phyloP scores from a whole-genome alignment of 306 rosid genomes.

The Myrica gale region DNA sequence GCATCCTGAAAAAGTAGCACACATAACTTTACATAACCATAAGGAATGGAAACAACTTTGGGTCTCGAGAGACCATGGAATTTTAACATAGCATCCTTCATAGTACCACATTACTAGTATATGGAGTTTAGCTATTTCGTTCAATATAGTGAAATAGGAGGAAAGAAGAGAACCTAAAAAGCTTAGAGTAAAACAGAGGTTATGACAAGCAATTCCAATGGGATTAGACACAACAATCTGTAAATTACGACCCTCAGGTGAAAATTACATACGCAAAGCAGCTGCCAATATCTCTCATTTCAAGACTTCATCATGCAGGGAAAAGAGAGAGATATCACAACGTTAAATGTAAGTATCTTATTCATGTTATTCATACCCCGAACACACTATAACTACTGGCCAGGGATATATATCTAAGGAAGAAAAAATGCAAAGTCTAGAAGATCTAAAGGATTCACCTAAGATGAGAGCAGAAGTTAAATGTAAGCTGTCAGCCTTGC shows the following conservation, averaged over 20 bases:
- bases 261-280: neutral
- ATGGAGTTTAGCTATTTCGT: neutral
- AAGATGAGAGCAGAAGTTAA: neutral
- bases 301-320: neutral
- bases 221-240: neutral
- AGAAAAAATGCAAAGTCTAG: neutral
- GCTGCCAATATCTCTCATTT: neutral
- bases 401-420: neutral
- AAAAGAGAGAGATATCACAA: neutral
- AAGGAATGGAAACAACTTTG: slow-evolving; percentile 4
- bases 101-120: neutral
- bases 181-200: neutral
- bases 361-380: neutral
- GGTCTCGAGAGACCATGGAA: neutral
- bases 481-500: neutral
- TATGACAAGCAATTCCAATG: neutral
- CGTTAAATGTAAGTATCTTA: neutral
- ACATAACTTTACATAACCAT: slow-evolving; percentile 14
- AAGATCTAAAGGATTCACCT: neutral
- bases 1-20: slow-evolving; percentile 73
- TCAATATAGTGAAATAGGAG: neutral
- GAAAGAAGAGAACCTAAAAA: neutral
- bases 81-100: neutral
- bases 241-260: neutral
- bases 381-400: neutral